A percentile compares a stretch with the other conserved stretches of the same genome.
phyloP scores from a whole-genome alignment of 305 asterid genomes.

The Fraxinus xanthoxyloides region DNA sequence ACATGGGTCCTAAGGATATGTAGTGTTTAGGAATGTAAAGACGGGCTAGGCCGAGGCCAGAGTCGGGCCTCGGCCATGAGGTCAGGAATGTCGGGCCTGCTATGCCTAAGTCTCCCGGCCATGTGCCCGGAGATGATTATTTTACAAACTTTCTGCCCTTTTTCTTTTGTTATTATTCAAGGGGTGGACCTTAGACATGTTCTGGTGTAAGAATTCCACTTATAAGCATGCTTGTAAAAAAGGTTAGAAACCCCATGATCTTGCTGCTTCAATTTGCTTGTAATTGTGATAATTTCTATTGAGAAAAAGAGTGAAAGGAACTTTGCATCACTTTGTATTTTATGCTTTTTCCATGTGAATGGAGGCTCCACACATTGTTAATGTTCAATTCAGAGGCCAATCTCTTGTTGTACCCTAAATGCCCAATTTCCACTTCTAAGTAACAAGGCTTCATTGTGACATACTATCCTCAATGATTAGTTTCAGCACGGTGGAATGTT shows the following conservation, averaged over 20 bases:
- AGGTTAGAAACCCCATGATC: not conserved
- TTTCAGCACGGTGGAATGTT: not conserved
- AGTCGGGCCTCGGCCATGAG: not conserved
- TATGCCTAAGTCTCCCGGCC: not conserved
- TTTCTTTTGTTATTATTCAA: not conserved
- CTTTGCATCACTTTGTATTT: not conserved
- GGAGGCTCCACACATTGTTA: not conserved
- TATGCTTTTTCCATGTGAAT: slow-evolving; percentile 2
- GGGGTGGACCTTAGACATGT: not conserved
- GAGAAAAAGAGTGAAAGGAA: slow-evolving; percentile 1
- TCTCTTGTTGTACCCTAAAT: not conserved
- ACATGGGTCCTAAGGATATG: not conserved
- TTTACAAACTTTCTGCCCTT: not conserved
- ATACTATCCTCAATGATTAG: not conserved
- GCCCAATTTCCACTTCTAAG: not conserved
- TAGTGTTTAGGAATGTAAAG: not conserved
- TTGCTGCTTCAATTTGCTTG: not conserved
- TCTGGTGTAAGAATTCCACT: not conserved
- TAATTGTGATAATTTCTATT: not conserved
- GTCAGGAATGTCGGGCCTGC: not conserved
- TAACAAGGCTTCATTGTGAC: not conserved
- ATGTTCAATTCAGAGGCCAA: not conserved
- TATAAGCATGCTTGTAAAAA: not conserved
- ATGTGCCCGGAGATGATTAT: not conserved
- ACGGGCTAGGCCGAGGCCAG: not conserved